Base-by-base conservation (phyloP, 1,139 yeast genomes). In the Yamadazyma friedrichii region DNA sequence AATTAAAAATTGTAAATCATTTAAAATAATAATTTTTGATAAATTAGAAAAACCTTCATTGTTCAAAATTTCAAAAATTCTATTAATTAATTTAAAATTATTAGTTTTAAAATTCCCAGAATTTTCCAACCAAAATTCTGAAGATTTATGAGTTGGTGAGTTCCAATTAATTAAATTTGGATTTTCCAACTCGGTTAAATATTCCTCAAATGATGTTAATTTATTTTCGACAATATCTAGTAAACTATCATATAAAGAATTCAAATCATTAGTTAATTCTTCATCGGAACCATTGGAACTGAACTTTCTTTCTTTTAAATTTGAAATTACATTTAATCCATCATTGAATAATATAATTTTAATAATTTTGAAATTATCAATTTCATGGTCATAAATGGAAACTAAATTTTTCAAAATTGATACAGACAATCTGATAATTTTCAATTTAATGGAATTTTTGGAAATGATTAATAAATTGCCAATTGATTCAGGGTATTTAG, bases 201-300 rank as follows among this genome's bases (percentile, higher is more conserved):
- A 93, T 62, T 91, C 98, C 56, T 93, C 98, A 59, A 93, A 87
- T 2, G 96, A 88, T 4, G 98, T 84, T 69, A 93, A 78, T 49
- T 80, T 82, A 39, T 64, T 63, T 42, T 82, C 78, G 47, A 85
- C 91, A 38, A 88, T 83, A 31, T 82, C 86, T 49, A 81, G 80
- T 53, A 93, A 75, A 11, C 71, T 70, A 35, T 74, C 80, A 41
- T 73, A 67, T 51, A 93, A 70, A 36, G 65, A 62, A 26, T 69
- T 70, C 50, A 94, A 76, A 61, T 91, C 98, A 29, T 70, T 74
- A 39, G 87, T 78, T 51, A 94, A 78, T 61, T 93, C 99, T 49
- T 88, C 95, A 61, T 93, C 99, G 42, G 74, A 64, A 17, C 73
- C 74, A 49, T 70, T 70, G 22, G 72, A 64, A 10, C 96, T 87